Evolutionary conservation across 805 yeast species (phyloP).

Genomic region (Ogataea zsoltii): DNA sequence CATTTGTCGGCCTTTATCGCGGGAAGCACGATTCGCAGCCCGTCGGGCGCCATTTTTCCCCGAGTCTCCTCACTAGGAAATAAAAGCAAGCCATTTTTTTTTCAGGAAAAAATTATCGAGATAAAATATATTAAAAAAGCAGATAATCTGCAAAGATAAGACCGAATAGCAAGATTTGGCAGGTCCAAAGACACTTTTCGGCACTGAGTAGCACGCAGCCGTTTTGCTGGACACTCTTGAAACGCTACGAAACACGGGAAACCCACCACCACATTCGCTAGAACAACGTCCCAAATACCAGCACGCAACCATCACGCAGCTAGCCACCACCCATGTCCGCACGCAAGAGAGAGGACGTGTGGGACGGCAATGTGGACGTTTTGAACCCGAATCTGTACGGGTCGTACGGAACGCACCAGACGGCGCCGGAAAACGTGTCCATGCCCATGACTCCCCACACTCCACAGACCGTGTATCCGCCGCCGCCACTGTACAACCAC

Average conservation of each 20-base stretch:
- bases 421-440: neutral
- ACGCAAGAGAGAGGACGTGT: too few relatives aligned
- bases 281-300: too few relatives aligned
- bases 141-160: constrained; percentile 11
- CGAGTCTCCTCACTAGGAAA: neutral
- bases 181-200: constrained; percentile 2
- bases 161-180: neutral
- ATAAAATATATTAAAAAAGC: constrained; percentile 14
- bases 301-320: too few relatives aligned
- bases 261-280: too few relatives aligned
- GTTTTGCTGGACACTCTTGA: too few relatives aligned
- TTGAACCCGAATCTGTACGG: too few relatives aligned
- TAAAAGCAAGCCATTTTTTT: constrained; percentile 1
- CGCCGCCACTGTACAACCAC: constrained; percentile 15
- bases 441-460: neutral
- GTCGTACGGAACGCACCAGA: too few relatives aligned
- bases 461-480: neutral
- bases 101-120: constrained; percentile 6
- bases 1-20: too few relatives aligned
- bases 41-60: constrained; percentile 4
- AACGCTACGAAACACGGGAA: too few relatives aligned
- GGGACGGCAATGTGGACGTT: too few relatives aligned
- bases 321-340: too few relatives aligned
- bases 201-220: neutral
- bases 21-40: too few relatives aligned